phyloP scores from a whole-genome alignment of 805 yeast genomes.

The Metschnikowia bowlesiae region DNA sequence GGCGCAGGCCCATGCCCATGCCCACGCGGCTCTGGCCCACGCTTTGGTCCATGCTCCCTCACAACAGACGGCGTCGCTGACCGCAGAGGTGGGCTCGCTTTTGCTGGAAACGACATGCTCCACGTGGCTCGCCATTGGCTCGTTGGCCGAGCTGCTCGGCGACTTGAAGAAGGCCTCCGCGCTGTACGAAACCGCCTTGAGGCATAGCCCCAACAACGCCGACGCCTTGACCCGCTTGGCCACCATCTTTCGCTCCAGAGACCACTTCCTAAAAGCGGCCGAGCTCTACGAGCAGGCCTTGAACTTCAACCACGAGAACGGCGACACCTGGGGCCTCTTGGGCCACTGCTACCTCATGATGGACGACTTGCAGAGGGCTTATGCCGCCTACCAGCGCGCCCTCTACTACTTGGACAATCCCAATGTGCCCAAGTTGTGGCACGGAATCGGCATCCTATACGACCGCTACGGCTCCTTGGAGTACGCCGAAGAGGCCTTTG shows the following conservation, averaged over 20 bases:
- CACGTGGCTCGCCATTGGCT: constrained; percentile 87
- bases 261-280: constrained; percentile 90
- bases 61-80: constrained; percentile 6
- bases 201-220: constrained; percentile 81
- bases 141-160: constrained; percentile 83
- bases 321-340: constrained; percentile 94
- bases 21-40: constrained; percentile 8
- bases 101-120: constrained; percentile 58
- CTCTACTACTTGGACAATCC: constrained; percentile 86
- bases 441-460: constrained; percentile 94
- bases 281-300: constrained; percentile 88
- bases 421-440: constrained; percentile 96
- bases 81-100: constrained; percentile 13
- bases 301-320: constrained; percentile 76
- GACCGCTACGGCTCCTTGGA: constrained; percentile 95
- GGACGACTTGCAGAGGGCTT: constrained; percentile 93
- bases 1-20: too few relatives aligned
- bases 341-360: constrained; percentile 97
- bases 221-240: constrained; percentile 84
- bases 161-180: constrained; percentile 85
- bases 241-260: constrained; percentile 80
- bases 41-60: constrained; percentile 12
- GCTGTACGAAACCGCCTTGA: constrained; percentile 82
- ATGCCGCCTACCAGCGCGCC: constrained; percentile 95
- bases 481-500: constrained; percentile 98